Evolutionary conservation across 371 early-diverging fungal species (phyloP).

Genomic region (Basidiobolus meristosporus): DNA sequence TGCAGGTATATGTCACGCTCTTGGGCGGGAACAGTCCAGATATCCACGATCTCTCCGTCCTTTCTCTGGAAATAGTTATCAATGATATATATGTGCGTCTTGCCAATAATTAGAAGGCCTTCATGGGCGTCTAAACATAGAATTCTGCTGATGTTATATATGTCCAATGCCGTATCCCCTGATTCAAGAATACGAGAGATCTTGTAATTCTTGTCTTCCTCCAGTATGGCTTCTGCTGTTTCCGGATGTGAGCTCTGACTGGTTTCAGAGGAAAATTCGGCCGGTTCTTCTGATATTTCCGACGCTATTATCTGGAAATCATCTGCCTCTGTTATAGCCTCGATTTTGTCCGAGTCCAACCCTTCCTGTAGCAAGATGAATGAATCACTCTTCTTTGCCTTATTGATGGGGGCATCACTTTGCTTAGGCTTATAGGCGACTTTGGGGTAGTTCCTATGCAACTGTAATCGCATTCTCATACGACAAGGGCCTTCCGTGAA

Average conservation of each 20-base stretch:
- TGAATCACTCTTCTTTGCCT: background rate
- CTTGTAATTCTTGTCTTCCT: constrained; percentile 53
- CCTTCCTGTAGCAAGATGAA: background rate
- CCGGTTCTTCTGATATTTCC: constrained; percentile 3
- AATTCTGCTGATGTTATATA: constrained; percentile 51
- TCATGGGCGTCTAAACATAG: constrained; percentile 54
- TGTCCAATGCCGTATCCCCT: constrained; percentile 49
- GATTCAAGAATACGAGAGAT: constrained; percentile 46
- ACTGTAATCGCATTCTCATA: background rate
- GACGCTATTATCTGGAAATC: constrained; percentile 1
- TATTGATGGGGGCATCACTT: background rate
- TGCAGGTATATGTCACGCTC: constrained; percentile 49
- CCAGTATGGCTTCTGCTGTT: constrained; percentile 27
- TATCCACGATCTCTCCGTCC: constrained; percentile 59
- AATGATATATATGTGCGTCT: constrained; percentile 49
- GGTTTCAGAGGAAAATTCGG: too few species aligned
- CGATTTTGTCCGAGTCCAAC: background rate
- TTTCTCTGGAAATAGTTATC: constrained; percentile 49
- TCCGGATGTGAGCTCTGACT: too few species aligned
- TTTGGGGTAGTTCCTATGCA: background rate
- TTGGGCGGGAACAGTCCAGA: constrained; percentile 43
- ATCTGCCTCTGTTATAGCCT: background rate
- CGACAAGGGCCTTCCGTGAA: constrained; percentile 32
- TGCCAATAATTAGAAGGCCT: constrained; percentile 46
- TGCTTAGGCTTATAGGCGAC: background rate